phyloP scores from a whole-genome alignment of 441 rosid genomes.

The Euphorbia corollata region DNA sequence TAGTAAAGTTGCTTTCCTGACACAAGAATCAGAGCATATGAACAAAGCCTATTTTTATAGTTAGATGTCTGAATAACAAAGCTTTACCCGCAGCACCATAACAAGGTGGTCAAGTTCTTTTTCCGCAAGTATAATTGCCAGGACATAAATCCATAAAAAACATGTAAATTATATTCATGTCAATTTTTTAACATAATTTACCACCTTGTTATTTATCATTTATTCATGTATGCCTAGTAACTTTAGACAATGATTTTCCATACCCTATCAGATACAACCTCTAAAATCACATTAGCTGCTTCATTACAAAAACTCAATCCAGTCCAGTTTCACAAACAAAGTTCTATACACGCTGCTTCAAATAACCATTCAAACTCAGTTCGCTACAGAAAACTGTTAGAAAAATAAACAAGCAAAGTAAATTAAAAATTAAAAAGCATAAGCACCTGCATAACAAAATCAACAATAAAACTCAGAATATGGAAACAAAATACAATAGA shows the following conservation, averaged over 20 bases:
- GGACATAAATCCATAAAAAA: too few relatives aligned
- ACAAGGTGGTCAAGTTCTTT: background rate
- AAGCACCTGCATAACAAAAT: background rate
- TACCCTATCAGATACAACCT: background rate
- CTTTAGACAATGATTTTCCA: too few relatives aligned
- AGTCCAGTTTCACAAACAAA: slow-evolving; percentile 3
- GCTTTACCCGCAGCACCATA: background rate
- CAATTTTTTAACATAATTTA: too few relatives aligned
- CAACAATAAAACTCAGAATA: slow-evolving; percentile 14
- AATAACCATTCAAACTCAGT: slow-evolving; percentile 28
- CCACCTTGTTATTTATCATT: too few relatives aligned
- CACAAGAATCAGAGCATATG: background rate
- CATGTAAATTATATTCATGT: too few relatives aligned
- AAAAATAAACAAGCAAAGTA: slow-evolving; percentile 2
- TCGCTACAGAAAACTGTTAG: slow-evolving; percentile 22
- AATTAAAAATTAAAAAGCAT: background rate
- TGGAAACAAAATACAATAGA: slow-evolving; percentile 10
- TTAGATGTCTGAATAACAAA: background rate
- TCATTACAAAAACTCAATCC: slow-evolving; percentile 1
- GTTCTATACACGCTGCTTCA: slow-evolving; percentile 23
- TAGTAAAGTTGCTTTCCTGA: background rate
- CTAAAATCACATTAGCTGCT: slow-evolving; percentile 17
- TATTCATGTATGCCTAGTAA: too few relatives aligned
- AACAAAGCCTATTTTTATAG: background rate
- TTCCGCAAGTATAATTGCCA: too few relatives aligned